Evolutionary conservation across 495 filamentous ascomycete species (phyloP).

Genomic region (Wilcoxina mikolae): DNA sequence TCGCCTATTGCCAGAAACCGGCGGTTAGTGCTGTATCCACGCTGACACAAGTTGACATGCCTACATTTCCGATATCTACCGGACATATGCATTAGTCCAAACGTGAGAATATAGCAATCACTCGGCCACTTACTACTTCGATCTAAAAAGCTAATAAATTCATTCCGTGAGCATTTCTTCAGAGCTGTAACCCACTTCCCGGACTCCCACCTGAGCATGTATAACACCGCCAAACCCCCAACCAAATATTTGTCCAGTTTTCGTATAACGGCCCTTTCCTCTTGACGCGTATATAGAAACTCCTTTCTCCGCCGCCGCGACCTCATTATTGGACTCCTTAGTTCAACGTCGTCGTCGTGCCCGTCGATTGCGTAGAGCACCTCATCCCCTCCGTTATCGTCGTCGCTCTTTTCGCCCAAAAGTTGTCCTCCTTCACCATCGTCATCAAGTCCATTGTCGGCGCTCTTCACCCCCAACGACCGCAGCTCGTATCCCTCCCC

Average conservation of each 20-base stretch:
- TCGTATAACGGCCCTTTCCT: constrained; percentile 55
- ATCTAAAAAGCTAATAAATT: constrained; percentile 22
- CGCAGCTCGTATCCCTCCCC: constrained; percentile 5
- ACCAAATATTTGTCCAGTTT: constrained; percentile 65
- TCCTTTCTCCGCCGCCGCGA: constrained; percentile 13
- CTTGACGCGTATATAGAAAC: constrained; percentile 52
- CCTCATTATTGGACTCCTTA: constrained; percentile 12
- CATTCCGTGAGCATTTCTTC: background rate
- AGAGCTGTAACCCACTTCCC: constrained; percentile 35
- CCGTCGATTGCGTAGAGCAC: constrained; percentile 24
- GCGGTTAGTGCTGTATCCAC: too few relatives aligned
- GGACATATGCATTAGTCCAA: background rate
- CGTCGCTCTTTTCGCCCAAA: constrained; percentile 7
- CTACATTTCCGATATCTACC: constrained; percentile 26
- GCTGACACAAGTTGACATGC: too few relatives aligned
- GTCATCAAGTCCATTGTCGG: background rate
- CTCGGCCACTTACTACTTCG: constrained; percentile 23
- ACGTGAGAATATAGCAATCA: background rate
- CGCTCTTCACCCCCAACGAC: background rate
- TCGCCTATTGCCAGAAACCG: constrained; percentile 15
- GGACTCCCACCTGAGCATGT: constrained; percentile 43
- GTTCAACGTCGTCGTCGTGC: background rate
- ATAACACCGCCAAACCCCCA: constrained; percentile 63
- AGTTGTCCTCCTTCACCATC: constrained; percentile 9
- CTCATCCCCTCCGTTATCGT: constrained; percentile 13